Conservation (phyloP, 331 rosid genomes). For the Prunus yedoensis region DNA sequence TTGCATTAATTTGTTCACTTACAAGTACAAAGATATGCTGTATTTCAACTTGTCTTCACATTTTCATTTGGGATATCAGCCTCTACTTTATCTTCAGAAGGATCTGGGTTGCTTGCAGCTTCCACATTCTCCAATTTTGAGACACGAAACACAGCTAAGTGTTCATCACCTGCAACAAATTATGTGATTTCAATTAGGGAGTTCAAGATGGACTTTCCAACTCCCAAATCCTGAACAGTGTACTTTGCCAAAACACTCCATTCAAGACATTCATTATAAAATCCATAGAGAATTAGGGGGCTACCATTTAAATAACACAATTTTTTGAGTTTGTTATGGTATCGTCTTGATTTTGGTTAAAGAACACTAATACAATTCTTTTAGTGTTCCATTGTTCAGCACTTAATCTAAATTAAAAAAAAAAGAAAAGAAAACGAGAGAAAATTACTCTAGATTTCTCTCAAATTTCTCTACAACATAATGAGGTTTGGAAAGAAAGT, state of each 20-base stretch:
- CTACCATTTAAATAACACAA: background rate
- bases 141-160: slow-evolving; percentile 81
- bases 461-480: no score
- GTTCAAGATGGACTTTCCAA: background rate
- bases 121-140: slow-evolving; percentile 55
- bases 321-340: no score
- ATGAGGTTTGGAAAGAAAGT: no score
- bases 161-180: slow-evolving; percentile 63
- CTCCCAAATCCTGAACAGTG: background rate
- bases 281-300: background rate
- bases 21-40: background rate
- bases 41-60: slow-evolving; percentile 23
- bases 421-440: no score
- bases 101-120: slow-evolving; percentile 30
- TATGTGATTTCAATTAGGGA: background rate
- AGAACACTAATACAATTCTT: no score
- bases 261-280: no score
- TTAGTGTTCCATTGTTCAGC: no score
- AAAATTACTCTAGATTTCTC: no score
- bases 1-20: slow-evolving; percentile 13
- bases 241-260: background rate
- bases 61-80: slow-evolving; percentile 25
- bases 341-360: no score
- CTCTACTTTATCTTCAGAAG: slow-evolving; percentile 31
- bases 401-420: no score